Evolutionary conservation across 78 protist genomes (phyloP).

Genomic region (slime mould (Dictyostelium discoideum)): DNA sequence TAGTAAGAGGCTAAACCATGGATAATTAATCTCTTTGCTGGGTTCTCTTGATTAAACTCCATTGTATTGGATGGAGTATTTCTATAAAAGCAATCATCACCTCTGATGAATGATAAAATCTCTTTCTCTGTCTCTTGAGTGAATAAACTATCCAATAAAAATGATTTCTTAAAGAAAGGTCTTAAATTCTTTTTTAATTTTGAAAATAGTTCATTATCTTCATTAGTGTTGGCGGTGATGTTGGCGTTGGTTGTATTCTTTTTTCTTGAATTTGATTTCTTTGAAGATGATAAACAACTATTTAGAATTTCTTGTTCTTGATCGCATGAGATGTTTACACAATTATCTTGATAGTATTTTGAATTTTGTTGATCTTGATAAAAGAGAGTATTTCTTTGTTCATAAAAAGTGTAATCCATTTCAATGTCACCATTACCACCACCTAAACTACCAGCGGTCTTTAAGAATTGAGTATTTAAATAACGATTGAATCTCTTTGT

Average conservation of each 20-base stretch:
- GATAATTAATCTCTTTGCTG: conserved; percentile 29
- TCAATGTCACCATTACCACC: conserved; percentile 16
- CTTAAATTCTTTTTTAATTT: conserved; percentile 32
- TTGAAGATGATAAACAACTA: background rate
- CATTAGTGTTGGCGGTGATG: background rate
- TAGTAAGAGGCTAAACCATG: conserved; percentile 65
- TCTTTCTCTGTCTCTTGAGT: background rate
- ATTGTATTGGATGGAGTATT: background rate
- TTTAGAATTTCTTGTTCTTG: background rate
- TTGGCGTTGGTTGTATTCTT: background rate
- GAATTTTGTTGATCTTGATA: conserved; percentile 49
- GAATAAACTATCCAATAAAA: background rate
- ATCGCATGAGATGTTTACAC: conserved; percentile 26
- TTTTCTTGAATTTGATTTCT: background rate
- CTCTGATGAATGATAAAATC: conserved; percentile 1
- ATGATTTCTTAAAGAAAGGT: conserved; percentile 59
- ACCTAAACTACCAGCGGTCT: conserved; percentile 30
- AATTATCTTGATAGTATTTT: conserved; percentile 4
- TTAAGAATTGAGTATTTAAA: conserved; percentile 61
- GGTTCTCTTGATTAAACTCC: background rate
- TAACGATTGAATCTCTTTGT: conserved; percentile 63
- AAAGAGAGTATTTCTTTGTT: conserved; percentile 11
- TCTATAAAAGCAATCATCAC: background rate
- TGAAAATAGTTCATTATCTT: conserved; percentile 17
- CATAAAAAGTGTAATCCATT: conserved; percentile 21